Percentiles rank a stretch among this genome's conserved stretches.
These are phyloP conservation scores for Salicornia ramosissima DNA, from an alignment of 148 eudicot genomes.

Conservation along the genomic window DNA sequence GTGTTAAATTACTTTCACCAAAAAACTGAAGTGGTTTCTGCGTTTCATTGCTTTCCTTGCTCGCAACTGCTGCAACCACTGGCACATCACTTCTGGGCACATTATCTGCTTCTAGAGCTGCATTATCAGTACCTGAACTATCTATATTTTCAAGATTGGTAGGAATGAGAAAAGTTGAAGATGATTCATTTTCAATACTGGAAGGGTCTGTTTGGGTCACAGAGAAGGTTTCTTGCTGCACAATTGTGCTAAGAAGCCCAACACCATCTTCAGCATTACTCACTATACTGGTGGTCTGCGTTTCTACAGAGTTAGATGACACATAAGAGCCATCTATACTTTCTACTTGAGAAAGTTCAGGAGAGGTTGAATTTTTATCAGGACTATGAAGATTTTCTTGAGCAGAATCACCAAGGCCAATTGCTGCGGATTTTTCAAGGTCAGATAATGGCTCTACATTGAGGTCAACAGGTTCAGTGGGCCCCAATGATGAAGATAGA, in stretches of 20 bases:
- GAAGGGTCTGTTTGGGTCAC: conserved; percentile 1
- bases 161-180: conserved; percentile 18
- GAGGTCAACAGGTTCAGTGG: conserved; percentile 26
- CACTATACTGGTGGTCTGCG: conserved; percentile 28
- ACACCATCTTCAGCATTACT: conserved; percentile 29
- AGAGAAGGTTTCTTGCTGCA: conserved; percentile 6
- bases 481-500: conserved; percentile 34
- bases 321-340: conserved; percentile 28
- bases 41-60: conserved; percentile 30
- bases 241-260: conserved; percentile 16
- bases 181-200: conserved; percentile 2
- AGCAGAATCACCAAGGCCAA: conserved; percentile 22
- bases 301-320: conserved; percentile 26
- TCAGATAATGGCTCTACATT: conserved; percentile 25
- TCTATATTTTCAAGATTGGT: conserved; percentile 25
- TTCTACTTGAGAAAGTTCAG: conserved; percentile 32
- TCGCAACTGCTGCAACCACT: conserved; percentile 27
- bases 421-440: conserved; percentile 24
- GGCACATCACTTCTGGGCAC: conserved; percentile 21
- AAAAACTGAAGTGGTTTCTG: conserved; percentile 26
- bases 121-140: conserved; percentile 28
- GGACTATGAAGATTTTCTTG: conserved; percentile 32
- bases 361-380: conserved; percentile 21
- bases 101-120: conserved; percentile 29
- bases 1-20: conserved; percentile 26